Base-by-base conservation (phyloP, 2,329 filamentous ascomycete genomes). In the Fusarium tupiense region DNA sequence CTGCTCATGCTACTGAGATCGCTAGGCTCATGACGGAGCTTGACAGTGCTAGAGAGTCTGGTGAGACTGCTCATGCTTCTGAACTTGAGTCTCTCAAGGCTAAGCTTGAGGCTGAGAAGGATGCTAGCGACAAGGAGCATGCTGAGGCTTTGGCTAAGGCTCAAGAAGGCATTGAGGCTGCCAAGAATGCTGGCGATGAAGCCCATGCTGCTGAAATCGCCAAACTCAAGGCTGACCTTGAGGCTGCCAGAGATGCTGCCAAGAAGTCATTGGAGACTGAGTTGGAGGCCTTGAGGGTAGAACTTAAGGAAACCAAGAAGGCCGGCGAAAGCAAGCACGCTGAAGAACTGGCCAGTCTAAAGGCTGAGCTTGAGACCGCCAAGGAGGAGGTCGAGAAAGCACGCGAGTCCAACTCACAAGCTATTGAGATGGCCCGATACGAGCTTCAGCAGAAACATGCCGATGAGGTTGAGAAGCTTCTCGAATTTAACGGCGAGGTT, bases 381-480 rank as follows among this genome's bases (percentile, higher is more conserved):
- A 69, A 80, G 66, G 71, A 77, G 22, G 87, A 89, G 69, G 78
- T 89, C 13, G 84, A 87, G 75, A 83, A 85, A 72, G 80, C 86
- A 12, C 83, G 86, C 56, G 80, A 81, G 1, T 80, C 83, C 56
- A 84, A 85, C 74, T 81, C 83, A 14, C 82, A 87, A 47, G 85
- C 86, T 20, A 78, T 88, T 24, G 85, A 88, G 60, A 80, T 81
- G 40, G 82, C 84, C 44, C 86, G 84, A 79, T 81, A 83, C 22
- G 84, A 87, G 26, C 83, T 87, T 44, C 82, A 87, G 70, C 80
- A 83, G 41, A 83, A 82, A 76, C 83, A 87, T 78, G 83, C 85
- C 47, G 82, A 82, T 29, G 85, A 88, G 67, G 81, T 90, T 31
- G 84, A 87, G 73, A 86, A 86, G 72, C 79, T 88, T 24, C 80